Evolutionary conservation across 495 filamentous ascomycete genomes (phyloP).

Genomic region (Penicillium lividum): DNA sequence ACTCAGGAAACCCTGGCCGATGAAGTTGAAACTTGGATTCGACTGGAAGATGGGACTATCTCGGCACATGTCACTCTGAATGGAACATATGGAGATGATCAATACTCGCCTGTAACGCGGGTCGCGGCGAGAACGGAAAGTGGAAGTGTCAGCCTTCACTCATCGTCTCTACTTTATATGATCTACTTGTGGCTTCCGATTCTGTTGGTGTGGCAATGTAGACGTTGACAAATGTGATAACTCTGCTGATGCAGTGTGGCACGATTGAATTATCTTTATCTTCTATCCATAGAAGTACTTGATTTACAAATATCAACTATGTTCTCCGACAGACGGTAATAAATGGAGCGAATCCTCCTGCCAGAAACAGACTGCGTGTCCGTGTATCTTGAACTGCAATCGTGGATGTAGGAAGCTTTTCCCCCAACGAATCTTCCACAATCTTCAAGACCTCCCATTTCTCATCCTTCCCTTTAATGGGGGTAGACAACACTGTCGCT

Average conservation of each 20-base stretch:
- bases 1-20: constrained; percentile 33
- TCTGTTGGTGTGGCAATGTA: constrained; percentile 12
- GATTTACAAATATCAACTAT: too few relatives aligned
- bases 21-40: constrained; percentile 62
- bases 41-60: constrained; percentile 60
- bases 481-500: constrained; percentile 10
- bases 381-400: constrained; percentile 14
- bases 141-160: constrained; percentile 1
- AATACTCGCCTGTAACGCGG: constrained; percentile 11
- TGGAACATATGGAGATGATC: constrained; percentile 63
- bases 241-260: too few relatives aligned
- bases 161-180: constrained; percentile 1
- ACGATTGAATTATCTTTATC: background rate
- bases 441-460: constrained; percentile 9
- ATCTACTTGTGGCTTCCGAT: constrained; percentile 17
- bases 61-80: constrained; percentile 64
- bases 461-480: background rate
- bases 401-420: constrained; percentile 13
- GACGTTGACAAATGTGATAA: background rate
- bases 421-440: constrained; percentile 11
- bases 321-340: background rate
- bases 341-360: constrained; percentile 15
- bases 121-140: background rate
- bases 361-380: constrained; percentile 8
- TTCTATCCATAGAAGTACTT: too few relatives aligned